Evolutionary conservation across 2,329 filamentous ascomycete genomes (phyloP).

Genomic region (Penicillium sp.): DNA sequence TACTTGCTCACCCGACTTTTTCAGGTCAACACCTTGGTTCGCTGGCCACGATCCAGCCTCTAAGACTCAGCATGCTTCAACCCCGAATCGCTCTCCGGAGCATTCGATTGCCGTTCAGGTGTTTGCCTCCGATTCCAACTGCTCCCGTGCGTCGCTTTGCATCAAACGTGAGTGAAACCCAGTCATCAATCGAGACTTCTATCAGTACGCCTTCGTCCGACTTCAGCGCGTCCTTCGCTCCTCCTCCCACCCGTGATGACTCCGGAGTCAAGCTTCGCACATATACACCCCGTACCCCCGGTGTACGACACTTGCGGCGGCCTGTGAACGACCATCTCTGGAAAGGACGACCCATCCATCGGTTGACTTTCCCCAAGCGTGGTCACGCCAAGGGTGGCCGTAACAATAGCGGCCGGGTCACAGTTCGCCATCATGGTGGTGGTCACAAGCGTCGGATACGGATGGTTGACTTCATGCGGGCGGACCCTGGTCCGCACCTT

Average conservation of each 20-base stretch:
- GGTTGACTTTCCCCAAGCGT: slow-evolving; percentile 85
- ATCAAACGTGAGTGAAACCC: slow-evolving; percentile 38
- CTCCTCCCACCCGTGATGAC: slow-evolving; percentile 41
- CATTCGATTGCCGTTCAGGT: slow-evolving; percentile 45
- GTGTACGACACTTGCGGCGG: slow-evolving; percentile 81
- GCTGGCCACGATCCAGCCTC: background rate
- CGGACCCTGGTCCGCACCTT: slow-evolving; percentile 70
- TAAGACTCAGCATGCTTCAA: slow-evolving; percentile 53
- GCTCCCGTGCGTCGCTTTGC: slow-evolving; percentile 48
- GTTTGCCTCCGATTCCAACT: slow-evolving; percentile 36
- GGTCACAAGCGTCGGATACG: slow-evolving; percentile 88
- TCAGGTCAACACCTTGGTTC: too few relatives aligned
- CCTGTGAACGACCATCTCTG: slow-evolving; percentile 95
- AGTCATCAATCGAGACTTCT: slow-evolving; percentile 22
- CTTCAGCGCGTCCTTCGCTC: slow-evolving; percentile 38
- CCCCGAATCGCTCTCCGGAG: slow-evolving; percentile 55
- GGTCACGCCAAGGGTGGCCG: slow-evolving; percentile 88
- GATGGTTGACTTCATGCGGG: slow-evolving; percentile 80
- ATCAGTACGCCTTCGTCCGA: slow-evolving; percentile 33
- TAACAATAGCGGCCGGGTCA: slow-evolving; percentile 79
- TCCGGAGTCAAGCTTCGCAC: slow-evolving; percentile 58
- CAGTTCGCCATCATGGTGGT: slow-evolving; percentile 85
- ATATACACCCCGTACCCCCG: slow-evolving; percentile 90
- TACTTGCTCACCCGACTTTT: too few relatives aligned
- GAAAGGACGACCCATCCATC: slow-evolving; percentile 79